phyloP scores from a whole-genome alignment of 352 stramenopile genomes.

The Globisporangium spiculum region DNA sequence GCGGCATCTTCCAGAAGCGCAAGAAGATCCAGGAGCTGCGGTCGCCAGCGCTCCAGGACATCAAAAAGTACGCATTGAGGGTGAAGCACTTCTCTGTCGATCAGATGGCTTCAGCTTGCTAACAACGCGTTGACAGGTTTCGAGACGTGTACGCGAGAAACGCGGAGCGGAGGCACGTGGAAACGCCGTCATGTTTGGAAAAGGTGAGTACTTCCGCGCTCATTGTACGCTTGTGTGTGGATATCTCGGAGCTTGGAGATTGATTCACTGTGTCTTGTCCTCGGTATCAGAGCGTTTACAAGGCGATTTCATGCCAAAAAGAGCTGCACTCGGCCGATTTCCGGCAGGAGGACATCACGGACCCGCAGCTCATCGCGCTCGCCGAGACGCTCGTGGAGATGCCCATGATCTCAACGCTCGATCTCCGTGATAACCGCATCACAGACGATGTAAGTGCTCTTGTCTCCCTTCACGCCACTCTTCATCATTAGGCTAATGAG shows the following conservation, averaged over 20 bases:
- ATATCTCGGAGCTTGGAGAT: neutral
- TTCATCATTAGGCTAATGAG: neutral
- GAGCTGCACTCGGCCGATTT: conserved; percentile 74
- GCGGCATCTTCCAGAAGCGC: conserved; percentile 75
- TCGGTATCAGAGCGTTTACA: conserved; percentile 76
- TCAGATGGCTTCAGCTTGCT: neutral
- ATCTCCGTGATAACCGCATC: conserved; percentile 78
- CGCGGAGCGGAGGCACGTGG: conserved; percentile 53
- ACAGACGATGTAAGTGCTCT: conserved; percentile 56
- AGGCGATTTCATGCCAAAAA: conserved; percentile 81
- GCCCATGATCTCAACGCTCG: conserved; percentile 70
- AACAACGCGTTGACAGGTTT: conserved; percentile 34
- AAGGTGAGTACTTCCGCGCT: conserved; percentile 26
- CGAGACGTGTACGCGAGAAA: conserved; percentile 65
- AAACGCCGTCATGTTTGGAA: conserved; percentile 70
- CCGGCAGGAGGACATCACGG: conserved; percentile 74
- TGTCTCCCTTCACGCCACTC: neutral
- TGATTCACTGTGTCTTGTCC: neutral
- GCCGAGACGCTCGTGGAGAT: conserved; percentile 74
- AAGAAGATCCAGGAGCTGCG: conserved; percentile 79
- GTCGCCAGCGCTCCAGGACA: conserved; percentile 67
- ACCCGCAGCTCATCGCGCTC: conserved; percentile 75
- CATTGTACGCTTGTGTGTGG: too few species aligned
- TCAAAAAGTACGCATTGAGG: conserved; percentile 50
- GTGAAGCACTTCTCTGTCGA: neutral